Base-by-base conservation (phyloP, 2,329 filamentous ascomycete genomes). In the Curvularia sp. region DNA sequence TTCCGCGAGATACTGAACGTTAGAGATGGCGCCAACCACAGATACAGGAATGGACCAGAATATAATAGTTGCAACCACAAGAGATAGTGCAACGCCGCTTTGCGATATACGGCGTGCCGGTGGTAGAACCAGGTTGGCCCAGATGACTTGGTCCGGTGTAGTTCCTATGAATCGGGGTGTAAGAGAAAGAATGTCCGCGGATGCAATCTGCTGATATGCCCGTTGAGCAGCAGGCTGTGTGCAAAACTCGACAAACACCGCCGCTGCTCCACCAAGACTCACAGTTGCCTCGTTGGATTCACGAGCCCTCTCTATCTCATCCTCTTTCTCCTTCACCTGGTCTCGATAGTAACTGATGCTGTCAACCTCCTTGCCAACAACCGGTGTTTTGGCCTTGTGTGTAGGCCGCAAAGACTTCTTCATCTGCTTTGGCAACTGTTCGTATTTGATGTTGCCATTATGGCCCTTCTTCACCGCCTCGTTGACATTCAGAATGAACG, bases 171-270 rank as follows among this genome's bases (percentile, higher is more conserved):
- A 92, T 23, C 92, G 88, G 27, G 92, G 92, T 3, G 90, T 85
- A 88, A 99, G 93, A 2, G 93, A 88, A 8, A 98, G 83, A 28
- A 77, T 64, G 21, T 74, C 69, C 1, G 70, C 68, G 3, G 73
- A 73, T n/a, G 69, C 61, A 41, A 76, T 55, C 32, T 76, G 73
- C 76, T 99, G 95, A 74, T 87, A 94, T 13, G 94, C 94, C 52
- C 86, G 84, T 77, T 99, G 93, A 13, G 95, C 95, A 55, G 91
- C 90, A 54, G 89, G 86, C 74, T 97, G 92, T 1, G 84, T 87
- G 60, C 86, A 83, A 71, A 98, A 99, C 74, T 98, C 93, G 64
- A 99, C 88, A 69, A 99, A 99, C 10, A 95, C 91, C 21, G 92
- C 89, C 13, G 89, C 87, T 30, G 92, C 81, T 62, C 87, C 86